Conservation (phyloP, 106 monocot genomes). For the Dendrobium chrysotoxum region DNA sequence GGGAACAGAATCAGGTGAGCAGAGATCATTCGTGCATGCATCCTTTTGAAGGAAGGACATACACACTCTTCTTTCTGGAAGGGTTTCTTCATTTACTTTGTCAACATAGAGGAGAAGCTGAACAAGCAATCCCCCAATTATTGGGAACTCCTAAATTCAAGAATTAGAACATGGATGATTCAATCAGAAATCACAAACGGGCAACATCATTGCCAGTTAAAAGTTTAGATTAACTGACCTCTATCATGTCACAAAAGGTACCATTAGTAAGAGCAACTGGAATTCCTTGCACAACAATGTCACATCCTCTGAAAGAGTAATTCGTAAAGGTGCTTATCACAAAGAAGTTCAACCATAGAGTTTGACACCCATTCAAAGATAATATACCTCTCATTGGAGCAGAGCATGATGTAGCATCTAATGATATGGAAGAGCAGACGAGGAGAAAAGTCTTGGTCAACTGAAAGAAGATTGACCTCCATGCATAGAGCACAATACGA, state of each 20-base stretch:
- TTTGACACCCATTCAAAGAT: no score
- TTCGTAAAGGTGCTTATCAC: background rate
- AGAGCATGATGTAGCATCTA: constrained; percentile 52
- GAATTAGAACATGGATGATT: background rate
- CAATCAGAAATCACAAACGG: background rate
- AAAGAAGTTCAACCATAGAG: background rate
- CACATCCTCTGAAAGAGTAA: constrained; percentile 24
- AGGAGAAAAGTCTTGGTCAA: constrained; percentile 35
- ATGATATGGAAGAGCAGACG: constrained; percentile 47
- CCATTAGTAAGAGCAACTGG: constrained; percentile 21
- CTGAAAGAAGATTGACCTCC: constrained; percentile 21
- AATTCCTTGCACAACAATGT: constrained; percentile 14
- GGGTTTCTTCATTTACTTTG: constrained; percentile 10
- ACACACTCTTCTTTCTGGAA: no score
- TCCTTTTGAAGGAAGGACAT: no score
- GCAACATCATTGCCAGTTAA: background rate
- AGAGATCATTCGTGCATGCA: background rate
- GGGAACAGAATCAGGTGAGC: background rate
- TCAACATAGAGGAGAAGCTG: constrained; percentile 43
- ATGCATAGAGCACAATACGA: background rate
- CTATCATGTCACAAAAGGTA: constrained; percentile 13
- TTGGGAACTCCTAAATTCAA: constrained; percentile 36
- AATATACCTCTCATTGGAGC: constrained; percentile 22
- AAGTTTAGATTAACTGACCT: constrained; percentile 13
- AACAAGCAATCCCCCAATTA: constrained; percentile 25